A percentile compares a stretch with the other conserved stretches of the same genome.
Conservation (phyloP, 2,329 filamentous ascomycete species). For the Penicillium polonicum region DNA sequence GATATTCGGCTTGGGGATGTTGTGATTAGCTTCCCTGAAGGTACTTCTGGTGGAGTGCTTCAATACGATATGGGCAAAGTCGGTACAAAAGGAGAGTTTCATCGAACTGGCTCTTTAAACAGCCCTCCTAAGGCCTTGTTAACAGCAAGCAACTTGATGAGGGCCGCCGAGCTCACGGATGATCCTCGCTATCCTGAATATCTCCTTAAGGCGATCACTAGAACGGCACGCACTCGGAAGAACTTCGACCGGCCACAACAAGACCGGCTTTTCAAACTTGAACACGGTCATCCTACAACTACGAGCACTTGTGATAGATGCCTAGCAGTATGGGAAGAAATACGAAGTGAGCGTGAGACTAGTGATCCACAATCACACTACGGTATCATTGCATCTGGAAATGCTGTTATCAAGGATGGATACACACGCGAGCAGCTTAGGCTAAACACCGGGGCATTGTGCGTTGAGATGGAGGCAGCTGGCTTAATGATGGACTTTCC, state of each 20-base stretch:
- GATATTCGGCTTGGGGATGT: not conserved
- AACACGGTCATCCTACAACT: conserved; percentile 6
- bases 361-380: conserved; percentile 5
- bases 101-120: not conserved
- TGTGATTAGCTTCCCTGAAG: not conserved
- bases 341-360: conserved; percentile 10
- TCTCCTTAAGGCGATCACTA: not conserved
- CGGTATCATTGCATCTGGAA: conserved; percentile 22
- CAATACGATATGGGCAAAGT: not conserved
- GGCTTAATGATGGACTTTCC: not conserved
- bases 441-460: conserved; percentile 5
- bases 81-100: not conserved
- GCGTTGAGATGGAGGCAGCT: conserved; percentile 2
- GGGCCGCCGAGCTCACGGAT: not conserved
- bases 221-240: not conserved
- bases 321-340: conserved; percentile 11
- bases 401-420: conserved; percentile 16
- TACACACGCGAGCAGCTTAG: conserved; percentile 11
- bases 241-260: not conserved
- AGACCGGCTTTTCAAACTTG: conserved; percentile 11
- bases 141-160: not conserved
- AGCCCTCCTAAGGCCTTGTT: not conserved
- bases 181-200: not conserved
- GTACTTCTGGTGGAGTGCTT: not conserved
- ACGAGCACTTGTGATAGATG: conserved; percentile 9